A percentile compares a stretch with the other conserved stretches of the same genome.
These are phyloP conservation scores for Stevia rebaudiana DNA, from an alignment of 140 eudicot species.

Conservation along the genomic window DNA sequence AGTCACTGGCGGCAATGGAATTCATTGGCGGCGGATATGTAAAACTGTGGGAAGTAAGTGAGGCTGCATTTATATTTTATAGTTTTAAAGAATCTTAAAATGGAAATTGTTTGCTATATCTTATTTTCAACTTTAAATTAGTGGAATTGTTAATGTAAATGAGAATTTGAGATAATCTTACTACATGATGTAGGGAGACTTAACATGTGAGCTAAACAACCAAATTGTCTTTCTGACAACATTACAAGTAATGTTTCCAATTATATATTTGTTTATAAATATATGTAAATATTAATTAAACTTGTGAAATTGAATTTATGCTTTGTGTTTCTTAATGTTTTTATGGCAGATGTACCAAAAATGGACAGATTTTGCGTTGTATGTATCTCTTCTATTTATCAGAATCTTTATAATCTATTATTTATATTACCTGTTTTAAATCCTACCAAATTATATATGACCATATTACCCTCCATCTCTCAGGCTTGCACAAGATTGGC, in stretches of 20 bases:
- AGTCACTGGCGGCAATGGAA: constrained; percentile 52
- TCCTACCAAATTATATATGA: too few species aligned
- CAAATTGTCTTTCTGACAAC: constrained; percentile 60
- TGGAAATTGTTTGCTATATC: too few species aligned
- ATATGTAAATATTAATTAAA: background rate
- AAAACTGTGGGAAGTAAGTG: background rate
- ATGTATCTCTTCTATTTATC: constrained; percentile 23
- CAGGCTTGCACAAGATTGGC: constrained; percentile 84
- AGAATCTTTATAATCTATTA: too few species aligned
- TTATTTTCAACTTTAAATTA: background rate
- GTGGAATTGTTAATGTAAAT: background rate
- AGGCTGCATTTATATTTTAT: too few species aligned
- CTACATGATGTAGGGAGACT: constrained; percentile 71
- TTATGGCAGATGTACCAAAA: constrained; percentile 59
- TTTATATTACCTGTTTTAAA: too few species aligned
- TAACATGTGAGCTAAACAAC: constrained; percentile 58
- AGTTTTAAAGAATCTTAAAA: too few species aligned
- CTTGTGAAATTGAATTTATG: background rate
- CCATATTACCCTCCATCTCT: background rate
- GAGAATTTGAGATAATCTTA: too few species aligned
- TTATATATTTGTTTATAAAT: background rate
- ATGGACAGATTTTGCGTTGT: constrained; percentile 65
- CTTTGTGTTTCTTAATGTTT: background rate
- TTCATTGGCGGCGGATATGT: too few species aligned
- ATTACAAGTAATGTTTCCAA: constrained; percentile 49